Evolutionary conservation across 2,329 filamentous ascomycete species (phyloP), one percentile per base, ranked within the genome.

Genomic region (Fusarium continuum): DNA sequence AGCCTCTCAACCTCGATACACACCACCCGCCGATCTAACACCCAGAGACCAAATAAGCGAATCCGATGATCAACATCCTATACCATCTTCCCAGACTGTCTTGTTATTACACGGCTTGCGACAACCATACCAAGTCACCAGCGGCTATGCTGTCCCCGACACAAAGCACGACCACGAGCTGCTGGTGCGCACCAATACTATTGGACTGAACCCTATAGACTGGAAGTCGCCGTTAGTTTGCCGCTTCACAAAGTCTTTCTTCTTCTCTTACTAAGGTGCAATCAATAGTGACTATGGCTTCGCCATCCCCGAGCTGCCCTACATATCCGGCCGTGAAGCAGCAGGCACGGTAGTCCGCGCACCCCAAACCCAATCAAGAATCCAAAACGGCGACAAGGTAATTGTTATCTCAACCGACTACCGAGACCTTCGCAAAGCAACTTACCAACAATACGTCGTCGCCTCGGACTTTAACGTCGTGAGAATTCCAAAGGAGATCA

Each of bases 121-220:
- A 26, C 78, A 85, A 61, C 78, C 78, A 45, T 87, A 87, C 59
- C 70, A 77, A 17, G 65, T 84, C 34, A 76, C 78, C 0, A 61
- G 69, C 3, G 75, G 78, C 6, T 78, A 85, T 67, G 70, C 75
- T 3, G 73, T 86, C 6, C 85, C 85, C 0, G 39, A 61, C 8
- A 56, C 69, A 16, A 55, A 59, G 11, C 73, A 76, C 8, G 68
- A 67, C 6, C 60, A 67, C 36, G 86, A 91, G 67, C 75, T 91
- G 6, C 76, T 91, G 6, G 82, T 91, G n/a, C 84, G 83, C 70
- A 83, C 87, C 2, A 77, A 83, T 31, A 84, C 85, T 11, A 88
- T 91, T 66, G 90, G 90, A 0, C 76, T 93, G 31, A 93, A 93
- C 68, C 91, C 91, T 0, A 90, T 93, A 51, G 91, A 91, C 72